Percentiles rank a stretch among this genome's conserved stretches.
Evolutionary conservation across 2,329 filamentous ascomycete genomes (phyloP).

Genomic region (Trichoderma koningiopsis): DNA sequence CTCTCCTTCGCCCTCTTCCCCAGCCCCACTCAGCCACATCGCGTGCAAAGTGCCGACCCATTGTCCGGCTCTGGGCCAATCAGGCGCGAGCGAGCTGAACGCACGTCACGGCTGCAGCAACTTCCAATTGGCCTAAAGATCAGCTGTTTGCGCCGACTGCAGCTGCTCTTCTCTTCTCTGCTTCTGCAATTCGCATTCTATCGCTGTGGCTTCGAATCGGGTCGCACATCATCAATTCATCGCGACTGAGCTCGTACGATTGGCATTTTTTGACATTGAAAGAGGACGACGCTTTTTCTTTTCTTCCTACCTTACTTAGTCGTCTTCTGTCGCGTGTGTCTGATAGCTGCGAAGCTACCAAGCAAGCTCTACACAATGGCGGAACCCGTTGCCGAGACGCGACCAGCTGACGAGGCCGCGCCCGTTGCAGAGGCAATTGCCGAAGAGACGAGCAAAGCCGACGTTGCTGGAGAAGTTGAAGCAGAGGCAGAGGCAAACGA

Average conservation of each 20-base stretch:
- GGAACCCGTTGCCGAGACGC: conserved; percentile 30
- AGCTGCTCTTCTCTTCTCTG: conserved; percentile 12
- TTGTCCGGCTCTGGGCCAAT: background rate
- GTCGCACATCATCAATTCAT: conserved; percentile 14
- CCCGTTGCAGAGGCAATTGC: conserved; percentile 35
- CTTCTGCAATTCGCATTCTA: conserved; percentile 1
- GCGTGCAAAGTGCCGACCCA: conserved; percentile 1
- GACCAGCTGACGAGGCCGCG: conserved; percentile 30
- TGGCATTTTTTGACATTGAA: background rate
- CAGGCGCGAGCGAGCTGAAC: conserved; percentile 6
- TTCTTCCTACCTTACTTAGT: background rate
- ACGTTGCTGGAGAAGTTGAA: background rate
- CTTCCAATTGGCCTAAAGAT: conserved; percentile 13
- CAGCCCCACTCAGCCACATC: conserved; percentile 21
- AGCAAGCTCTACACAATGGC: conserved; percentile 28
- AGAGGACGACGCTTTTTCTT: background rate
- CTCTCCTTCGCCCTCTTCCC: background rate
- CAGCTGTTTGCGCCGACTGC: conserved; percentile 6
- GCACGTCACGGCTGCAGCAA: conserved; percentile 26
- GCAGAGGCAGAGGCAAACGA: background rate
- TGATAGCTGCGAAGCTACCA: background rate
- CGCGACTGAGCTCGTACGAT: background rate
- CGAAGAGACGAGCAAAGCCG: background rate
- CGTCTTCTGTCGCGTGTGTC: conserved; percentile 8
- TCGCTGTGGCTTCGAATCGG: background rate